A percentile compares a stretch with the other conserved stretches of the same genome.
Conservation (phyloP, 768 basidiomycete species). For the Mycena leptocephala region DNA sequence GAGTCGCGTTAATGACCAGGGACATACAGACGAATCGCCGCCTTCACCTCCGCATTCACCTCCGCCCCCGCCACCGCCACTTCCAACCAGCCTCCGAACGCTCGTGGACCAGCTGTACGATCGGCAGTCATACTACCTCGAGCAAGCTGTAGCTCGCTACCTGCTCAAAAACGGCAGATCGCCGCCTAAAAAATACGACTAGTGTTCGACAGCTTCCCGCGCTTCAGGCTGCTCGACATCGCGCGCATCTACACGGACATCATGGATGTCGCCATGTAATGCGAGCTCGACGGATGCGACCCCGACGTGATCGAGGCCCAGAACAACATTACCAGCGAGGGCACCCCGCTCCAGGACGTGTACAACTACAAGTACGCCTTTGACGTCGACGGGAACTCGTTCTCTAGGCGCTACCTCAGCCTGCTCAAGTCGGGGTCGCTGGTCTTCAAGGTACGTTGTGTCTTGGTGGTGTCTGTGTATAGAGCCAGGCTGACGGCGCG, state of each 20-base stretch:
- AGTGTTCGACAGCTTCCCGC: conserved; percentile 34
- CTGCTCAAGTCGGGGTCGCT: conserved; percentile 25
- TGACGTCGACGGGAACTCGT: conserved; percentile 34
- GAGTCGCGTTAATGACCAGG: no score
- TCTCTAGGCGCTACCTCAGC: conserved; percentile 28
- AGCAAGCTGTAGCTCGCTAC: conserved; percentile 19
- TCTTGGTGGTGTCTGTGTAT: background rate
- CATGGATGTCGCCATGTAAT: conserved; percentile 32
- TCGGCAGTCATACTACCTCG: conserved; percentile 17
- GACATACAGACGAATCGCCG: background rate
- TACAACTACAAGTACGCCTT: conserved; percentile 34
- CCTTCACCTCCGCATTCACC: no score
- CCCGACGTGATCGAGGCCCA: conserved; percentile 23
- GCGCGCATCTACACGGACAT: conserved; percentile 19
- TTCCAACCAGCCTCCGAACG: background rate
- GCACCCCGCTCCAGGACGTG: conserved; percentile 21
- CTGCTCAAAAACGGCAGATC: background rate
- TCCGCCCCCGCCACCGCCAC: background rate
- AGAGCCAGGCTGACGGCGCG: background rate
- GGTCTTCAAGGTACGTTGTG: conserved; percentile 32
- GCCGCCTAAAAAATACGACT: conserved; percentile 21
- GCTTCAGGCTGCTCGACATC: conserved; percentile 33
- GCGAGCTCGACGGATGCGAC: conserved; percentile 31
- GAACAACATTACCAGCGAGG: conserved; percentile 23
- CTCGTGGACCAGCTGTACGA: conserved; percentile 8